A percentile compares a stretch with the other conserved stretches of the same genome.
phyloP scores from a whole-genome alignment of 352 stramenopile species.

The Thalassiosira sp. region DNA sequence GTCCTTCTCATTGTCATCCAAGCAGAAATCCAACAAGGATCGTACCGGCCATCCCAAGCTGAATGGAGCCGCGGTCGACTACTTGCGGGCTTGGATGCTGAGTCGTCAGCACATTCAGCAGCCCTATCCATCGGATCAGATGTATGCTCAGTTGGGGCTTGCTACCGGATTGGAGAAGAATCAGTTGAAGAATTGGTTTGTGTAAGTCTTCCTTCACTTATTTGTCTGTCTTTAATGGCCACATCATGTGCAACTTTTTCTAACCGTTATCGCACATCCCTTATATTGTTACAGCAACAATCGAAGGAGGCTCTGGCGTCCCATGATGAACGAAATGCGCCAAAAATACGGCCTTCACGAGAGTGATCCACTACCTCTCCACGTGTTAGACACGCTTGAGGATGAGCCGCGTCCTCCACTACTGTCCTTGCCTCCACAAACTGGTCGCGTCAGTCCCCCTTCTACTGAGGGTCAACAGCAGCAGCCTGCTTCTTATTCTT shows the following conservation, averaged over 20 bases:
- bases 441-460: neutral
- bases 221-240: no score
- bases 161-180: conserved; percentile 50
- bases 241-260: neutral
- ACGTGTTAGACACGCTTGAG: conserved; percentile 20
- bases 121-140: conserved; percentile 52
- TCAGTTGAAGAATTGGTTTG: conserved; percentile 69
- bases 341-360: conserved; percentile 18
- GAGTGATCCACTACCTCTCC: conserved; percentile 3
- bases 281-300: conserved; percentile 28
- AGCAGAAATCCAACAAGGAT: conserved; percentile 10
- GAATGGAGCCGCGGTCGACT: conserved; percentile 15
- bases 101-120: conserved; percentile 34
- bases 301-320: conserved; percentile 24
- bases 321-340: conserved; percentile 18
- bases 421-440: neutral
- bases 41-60: conserved; percentile 20
- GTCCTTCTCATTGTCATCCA: conserved; percentile 1
- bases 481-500: neutral
- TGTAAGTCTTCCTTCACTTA: conserved; percentile 26
- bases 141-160: conserved; percentile 32
- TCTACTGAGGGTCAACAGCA: neutral
- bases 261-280: neutral
- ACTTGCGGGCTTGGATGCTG: conserved; percentile 28
- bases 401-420: conserved; percentile 8